Base-by-base conservation (phyloP, 306 rosid species). In the Pyrus bretschneideri region DNA sequence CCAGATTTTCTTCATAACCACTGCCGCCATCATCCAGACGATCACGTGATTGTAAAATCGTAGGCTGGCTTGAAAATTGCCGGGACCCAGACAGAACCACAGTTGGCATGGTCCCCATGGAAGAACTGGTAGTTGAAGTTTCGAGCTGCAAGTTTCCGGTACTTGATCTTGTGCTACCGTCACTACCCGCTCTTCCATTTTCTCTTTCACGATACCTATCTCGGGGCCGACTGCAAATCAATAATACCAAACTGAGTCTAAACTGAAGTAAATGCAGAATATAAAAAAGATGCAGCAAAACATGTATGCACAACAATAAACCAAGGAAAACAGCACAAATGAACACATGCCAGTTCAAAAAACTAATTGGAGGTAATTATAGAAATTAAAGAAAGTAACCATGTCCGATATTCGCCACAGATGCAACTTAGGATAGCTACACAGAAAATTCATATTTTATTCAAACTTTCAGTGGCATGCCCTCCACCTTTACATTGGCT, bases 171-270 rank as follows among this genome's bases (percentile, higher is more conserved):
- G 83, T 52, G 74, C 86, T 86, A 77, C 96, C 96, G 79, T 93
- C 98, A 74, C 79, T 88, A 70, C 81, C 85, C 9, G 93, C 79
- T 83, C 96, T 89, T 71, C 96, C 98, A 66, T 88, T 93, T 35
- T 93, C 98, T 80, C 98, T 89, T 69, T 91, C 98, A 11, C 97
- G 97, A 76, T 89, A 93, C 83, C 97, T 89, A 25, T 93, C 98
- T 69, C 98, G 88, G 14, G 97, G 85, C 60, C 97, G 87, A 78
- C 98, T 93, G 86, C 87, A 75, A 74, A 77, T 42, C 19, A 74
- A 74, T 40, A 38, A 38, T 11, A 76, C 45, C 73, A 49, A 79
- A 63, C 30, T 35, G 40, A 38, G 30, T 35, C 31, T n/a, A 51
- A 31, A 23, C 68, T 70, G 73, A 72, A 46, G 58, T 63, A 67